Percentiles rank a stretch among this genome's conserved stretches.
Conservation (phyloP, 2,329 filamentous ascomycete species). For the Penicillium sp. region DNA sequence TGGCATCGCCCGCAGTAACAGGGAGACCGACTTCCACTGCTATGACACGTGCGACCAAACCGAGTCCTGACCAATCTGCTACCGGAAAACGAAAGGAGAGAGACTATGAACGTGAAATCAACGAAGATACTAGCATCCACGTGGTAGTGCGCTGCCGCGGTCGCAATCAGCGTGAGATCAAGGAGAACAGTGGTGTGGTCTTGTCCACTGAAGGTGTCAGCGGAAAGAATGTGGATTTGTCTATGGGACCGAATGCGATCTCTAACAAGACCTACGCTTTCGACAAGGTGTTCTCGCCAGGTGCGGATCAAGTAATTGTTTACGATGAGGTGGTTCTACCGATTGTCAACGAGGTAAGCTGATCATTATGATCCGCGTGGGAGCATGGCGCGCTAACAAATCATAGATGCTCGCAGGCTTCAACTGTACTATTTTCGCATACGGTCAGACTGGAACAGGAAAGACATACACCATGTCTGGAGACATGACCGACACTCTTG, state of each 20-base stretch:
- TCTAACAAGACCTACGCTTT: constrained; percentile 97
- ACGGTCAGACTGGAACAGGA: constrained; percentile 95
- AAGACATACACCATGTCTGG: constrained; percentile 99
- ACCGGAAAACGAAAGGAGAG: constrained; percentile 82
- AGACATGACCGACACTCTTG: constrained; percentile 84
- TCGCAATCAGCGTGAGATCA: constrained; percentile 85
- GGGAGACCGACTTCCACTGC: constrained; percentile 55
- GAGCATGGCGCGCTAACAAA: constrained; percentile 3
- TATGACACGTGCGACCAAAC: constrained; percentile 39
- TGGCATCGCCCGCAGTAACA: constrained; percentile 70
- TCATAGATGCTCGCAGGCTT: constrained; percentile 82
- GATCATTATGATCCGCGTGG: neutral
- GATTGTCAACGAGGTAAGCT: constrained; percentile 79
- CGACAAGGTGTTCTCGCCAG: constrained; percentile 93
- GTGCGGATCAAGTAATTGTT: constrained; percentile 88
- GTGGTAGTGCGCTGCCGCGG: constrained; percentile 94
- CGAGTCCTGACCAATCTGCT: constrained; percentile 48
- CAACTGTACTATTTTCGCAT: constrained; percentile 98
- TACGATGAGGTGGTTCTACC: constrained; percentile 95
- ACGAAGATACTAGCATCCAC: constrained; percentile 92
- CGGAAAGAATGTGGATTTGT: constrained; percentile 78
- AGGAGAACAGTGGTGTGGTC: constrained; percentile 92
- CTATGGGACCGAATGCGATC: constrained; percentile 87
- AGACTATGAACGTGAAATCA: constrained; percentile 69
- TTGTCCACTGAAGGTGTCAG: constrained; percentile 84